These are phyloP conservation scores for Magnolia changhungtana DNA, from an alignment of 164 flowering plant genomes.

Conservation along the genomic window DNA sequence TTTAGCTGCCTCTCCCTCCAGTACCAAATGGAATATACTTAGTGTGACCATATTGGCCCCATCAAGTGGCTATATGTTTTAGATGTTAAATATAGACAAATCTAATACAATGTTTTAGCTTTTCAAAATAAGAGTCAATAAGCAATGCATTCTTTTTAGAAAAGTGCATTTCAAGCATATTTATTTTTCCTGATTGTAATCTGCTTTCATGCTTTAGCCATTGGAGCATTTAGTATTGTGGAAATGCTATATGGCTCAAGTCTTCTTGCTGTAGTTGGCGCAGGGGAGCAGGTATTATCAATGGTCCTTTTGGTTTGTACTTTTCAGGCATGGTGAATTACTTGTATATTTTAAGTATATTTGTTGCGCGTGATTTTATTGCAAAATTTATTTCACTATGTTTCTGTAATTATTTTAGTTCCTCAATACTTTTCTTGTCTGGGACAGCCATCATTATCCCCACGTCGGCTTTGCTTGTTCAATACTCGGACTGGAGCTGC, in stretches of 20 bases:
- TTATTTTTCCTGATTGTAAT: slow-evolving; percentile 1
- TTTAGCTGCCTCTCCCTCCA: too few species aligned
- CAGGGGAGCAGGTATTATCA: slow-evolving; percentile 82
- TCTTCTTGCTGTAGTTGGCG: slow-evolving; percentile 92
- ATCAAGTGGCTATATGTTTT: too few species aligned
- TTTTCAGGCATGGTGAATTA: background rate
- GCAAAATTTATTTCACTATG: background rate
- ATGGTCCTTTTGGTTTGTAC: background rate
- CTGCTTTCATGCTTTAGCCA: slow-evolving; percentile 31
- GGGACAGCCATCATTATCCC: slow-evolving; percentile 77
- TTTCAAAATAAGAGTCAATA: too few species aligned
- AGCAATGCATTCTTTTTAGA: too few species aligned
- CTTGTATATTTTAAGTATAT: background rate
- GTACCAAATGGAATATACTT: too few species aligned
- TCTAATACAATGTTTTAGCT: too few species aligned
- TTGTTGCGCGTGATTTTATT: background rate
- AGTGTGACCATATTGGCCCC: too few species aligned
- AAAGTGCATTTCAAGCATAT: too few species aligned
- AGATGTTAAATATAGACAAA: too few species aligned
- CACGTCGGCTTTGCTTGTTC: slow-evolving; percentile 84
- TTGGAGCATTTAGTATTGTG: slow-evolving; percentile 76
- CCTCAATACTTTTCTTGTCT: slow-evolving; percentile 10
- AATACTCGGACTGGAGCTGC: slow-evolving; percentile 65
- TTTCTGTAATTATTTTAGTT: background rate
- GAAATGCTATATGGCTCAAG: slow-evolving; percentile 86